Conservation (phyloP, 208 protist species). For the Crithidia thermophila region DNA sequence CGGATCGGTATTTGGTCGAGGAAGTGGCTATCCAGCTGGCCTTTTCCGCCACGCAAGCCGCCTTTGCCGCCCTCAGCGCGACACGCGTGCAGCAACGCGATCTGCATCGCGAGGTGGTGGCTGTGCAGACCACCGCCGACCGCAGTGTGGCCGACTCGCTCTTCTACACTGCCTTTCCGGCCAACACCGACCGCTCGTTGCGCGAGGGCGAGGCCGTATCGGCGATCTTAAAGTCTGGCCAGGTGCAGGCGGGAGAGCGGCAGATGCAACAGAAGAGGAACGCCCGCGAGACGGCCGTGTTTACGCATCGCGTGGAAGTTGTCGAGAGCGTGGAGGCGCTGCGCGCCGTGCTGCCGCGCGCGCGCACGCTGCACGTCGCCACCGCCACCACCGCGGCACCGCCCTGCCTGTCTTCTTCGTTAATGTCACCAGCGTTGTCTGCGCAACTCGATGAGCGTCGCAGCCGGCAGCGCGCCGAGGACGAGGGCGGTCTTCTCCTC, state of each 20-base stretch:
- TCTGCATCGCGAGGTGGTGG: conserved; percentile 65
- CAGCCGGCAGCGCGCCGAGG: conserved; percentile 16
- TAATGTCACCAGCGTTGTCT: background rate
- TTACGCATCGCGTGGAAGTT: conserved; percentile 44
- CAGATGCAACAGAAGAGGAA: conserved; percentile 17
- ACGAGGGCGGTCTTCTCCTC: conserved; percentile 33
- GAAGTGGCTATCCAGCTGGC: conserved; percentile 78
- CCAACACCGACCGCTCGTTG: conserved; percentile 64
- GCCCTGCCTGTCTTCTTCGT: background rate
- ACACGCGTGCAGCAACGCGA: conserved; percentile 62
- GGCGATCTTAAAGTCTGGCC: conserved; percentile 31
- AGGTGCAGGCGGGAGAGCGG: conserved; percentile 20
- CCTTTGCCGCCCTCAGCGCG: conserved; percentile 63
- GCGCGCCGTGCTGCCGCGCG: conserved; percentile 44
- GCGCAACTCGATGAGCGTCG: background rate
- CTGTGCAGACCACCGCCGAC: conserved; percentile 57
- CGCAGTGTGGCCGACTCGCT: conserved; percentile 12
- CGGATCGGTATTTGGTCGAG: conserved; percentile 83
- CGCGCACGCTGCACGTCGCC: conserved; percentile 45
- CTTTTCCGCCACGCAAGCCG: conserved; percentile 84
- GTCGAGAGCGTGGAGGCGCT: conserved; percentile 60
- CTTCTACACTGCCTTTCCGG: conserved; percentile 50
- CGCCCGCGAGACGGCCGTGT: conserved; percentile 13
- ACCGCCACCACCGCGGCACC: conserved; percentile 25
- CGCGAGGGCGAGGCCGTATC: conserved; percentile 62